Base-by-base conservation (phyloP, 2,329 filamentous ascomycete genomes). In the Gnomoniopsis sp. region DNA sequence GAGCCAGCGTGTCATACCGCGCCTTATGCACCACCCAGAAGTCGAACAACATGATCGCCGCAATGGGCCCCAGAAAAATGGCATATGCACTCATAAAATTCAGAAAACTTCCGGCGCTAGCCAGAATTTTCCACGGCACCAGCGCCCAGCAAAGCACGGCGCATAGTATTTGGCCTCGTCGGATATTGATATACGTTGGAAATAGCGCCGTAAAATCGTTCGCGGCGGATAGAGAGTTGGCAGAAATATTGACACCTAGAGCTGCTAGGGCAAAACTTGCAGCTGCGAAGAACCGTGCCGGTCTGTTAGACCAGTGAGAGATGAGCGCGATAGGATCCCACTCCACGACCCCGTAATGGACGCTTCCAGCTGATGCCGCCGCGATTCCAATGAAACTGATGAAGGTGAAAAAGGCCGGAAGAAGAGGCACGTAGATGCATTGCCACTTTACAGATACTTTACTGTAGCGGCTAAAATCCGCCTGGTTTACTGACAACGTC, bases 181-280 rank as follows among this genome's bases (percentile, higher is more conserved):
- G 71, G 57, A 82, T 79, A 67, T 84, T 82, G 66, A 84, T 70
- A 64, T 75, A 83, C 41, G 73, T 73, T 0, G 82, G 82, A 41
- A 80, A 76, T 10, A 84, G 66, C 1, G 78, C 77, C 0, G 77
- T 79, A 55, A 83, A 66, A 65, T 84, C 57, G 47, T 82, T 84
- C 8, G 79, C 81, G 15, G 78, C 79, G 1, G 77, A 77, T 58
- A 84, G 75, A 0, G 72, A 75, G 66, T 84, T 84, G 3, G 79
- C 79, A 1, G 75, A 75, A 55, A 83, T 76, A 62, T 83, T 84
- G 7, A 77, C 78, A n/a, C 79, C 77, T 6, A 82, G 73, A 15
- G 78, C 74, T 1, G 79, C 78, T 22, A 83, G 71, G 0, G 52
- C 15, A 12, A 57, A 60, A 22, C 41, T 53, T 22, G 53, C 49